A percentile compares a stretch with the other conserved stretches of the same genome.
phyloP scores from a whole-genome alignment of 768 basidiomycete genomes.

The Tremella yokohamensis region DNA sequence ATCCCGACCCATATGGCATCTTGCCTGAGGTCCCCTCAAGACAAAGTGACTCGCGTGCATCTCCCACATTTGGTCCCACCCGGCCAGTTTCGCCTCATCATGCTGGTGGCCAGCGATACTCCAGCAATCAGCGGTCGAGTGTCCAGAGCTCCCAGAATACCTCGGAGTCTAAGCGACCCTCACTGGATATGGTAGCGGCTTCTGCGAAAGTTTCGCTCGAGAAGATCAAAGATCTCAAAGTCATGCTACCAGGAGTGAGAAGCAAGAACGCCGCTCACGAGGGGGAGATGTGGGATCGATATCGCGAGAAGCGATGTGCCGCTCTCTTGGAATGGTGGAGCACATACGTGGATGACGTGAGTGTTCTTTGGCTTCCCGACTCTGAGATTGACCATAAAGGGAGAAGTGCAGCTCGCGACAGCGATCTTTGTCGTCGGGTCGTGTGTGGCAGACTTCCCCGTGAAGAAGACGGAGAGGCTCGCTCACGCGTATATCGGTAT shows the following conservation, averaged over 20 bases:
- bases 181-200: background rate
- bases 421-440: conserved; percentile 24
- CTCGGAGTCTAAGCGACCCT: background rate
- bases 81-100: too few species aligned
- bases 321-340: conserved; percentile 33
- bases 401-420: conserved; percentile 40
- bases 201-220: background rate
- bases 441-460: conserved; percentile 22
- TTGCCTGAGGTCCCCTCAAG: background rate
- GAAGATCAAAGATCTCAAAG: background rate
- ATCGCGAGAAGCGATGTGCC: conserved; percentile 23
- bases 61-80: background rate
- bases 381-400: conserved; percentile 16
- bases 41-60: conserved; percentile 4
- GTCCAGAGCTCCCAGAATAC: background rate
- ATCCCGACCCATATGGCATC: conserved; percentile 39
- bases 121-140: background rate
- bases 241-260: background rate
- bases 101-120: too few species aligned
- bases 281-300: conserved; percentile 14
- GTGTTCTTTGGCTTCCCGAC: conserved; percentile 4
- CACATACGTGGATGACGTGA: conserved; percentile 38
- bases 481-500: conserved; percentile 40
- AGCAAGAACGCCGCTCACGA: conserved; percentile 7
- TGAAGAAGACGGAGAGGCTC: conserved; percentile 28